Conservation (phyloP, 1,284 basidiomycete genomes). For the Ceratobasidium sp. region DNA sequence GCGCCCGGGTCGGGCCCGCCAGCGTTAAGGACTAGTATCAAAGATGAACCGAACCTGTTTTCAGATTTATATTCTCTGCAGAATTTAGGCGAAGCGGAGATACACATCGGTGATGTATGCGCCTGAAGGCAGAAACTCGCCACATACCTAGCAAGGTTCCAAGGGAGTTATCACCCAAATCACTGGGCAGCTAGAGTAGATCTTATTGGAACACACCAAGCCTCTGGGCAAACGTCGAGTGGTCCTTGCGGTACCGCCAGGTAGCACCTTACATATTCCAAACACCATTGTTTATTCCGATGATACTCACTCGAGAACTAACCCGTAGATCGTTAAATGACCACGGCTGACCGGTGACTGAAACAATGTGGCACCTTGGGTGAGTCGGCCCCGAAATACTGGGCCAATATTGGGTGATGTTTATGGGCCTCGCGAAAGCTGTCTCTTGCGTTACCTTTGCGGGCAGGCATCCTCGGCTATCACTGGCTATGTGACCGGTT, state of each 20-base stretch:
- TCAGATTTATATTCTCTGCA: neutral
- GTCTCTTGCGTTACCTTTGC: neutral
- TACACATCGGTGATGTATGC: conserved; percentile 8
- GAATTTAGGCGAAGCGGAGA: conserved; percentile 12
- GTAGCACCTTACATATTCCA: neutral
- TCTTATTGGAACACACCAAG: neutral
- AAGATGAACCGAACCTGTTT: neutral
- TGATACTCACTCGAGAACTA: neutral
- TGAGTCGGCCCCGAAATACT: neutral
- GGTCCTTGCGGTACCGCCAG: neutral
- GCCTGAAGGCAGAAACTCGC: conserved; percentile 1
- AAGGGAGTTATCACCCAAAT: neutral
- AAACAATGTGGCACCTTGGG: neutral
- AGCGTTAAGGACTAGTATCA: neutral
- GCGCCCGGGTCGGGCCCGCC: neutral
- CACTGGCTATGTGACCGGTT: neutral
- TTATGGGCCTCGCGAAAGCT: neutral
- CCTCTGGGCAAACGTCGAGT: neutral
- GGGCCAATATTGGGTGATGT: neutral
- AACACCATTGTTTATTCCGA: neutral
- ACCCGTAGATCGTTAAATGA: neutral
- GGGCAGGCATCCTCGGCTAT: neutral
- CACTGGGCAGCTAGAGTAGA: neutral
- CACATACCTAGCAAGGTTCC: neutral
- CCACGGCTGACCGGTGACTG: neutral